A percentile compares a stretch with the other conserved stretches of the same genome.
Evolutionary conservation across 2,329 filamentous ascomycete species (phyloP).

Genomic region (Myriangium duriaei): DNA sequence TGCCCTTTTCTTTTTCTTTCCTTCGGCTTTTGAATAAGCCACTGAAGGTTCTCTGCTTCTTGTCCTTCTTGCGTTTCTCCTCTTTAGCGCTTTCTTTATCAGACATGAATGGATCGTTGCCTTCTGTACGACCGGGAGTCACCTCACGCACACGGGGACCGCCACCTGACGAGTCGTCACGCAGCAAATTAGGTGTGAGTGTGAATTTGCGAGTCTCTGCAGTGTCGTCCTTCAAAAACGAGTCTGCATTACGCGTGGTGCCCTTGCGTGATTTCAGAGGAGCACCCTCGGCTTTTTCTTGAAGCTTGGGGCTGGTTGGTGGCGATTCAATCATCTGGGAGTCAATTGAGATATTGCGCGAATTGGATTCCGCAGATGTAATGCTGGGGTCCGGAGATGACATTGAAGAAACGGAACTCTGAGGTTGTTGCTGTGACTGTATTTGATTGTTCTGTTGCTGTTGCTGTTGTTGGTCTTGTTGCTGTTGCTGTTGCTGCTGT

Average conservation of each 20-base stretch:
- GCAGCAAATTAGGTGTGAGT: conserved; percentile 79
- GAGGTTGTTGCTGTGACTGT: background rate
- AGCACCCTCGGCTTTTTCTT: conserved; percentile 23
- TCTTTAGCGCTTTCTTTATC: conserved; percentile 52
- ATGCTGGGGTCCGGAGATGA: background rate
- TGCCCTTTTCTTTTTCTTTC: conserved; percentile 48
- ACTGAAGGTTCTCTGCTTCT: conserved; percentile 60
- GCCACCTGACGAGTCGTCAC: conserved; percentile 51
- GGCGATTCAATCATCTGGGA: background rate
- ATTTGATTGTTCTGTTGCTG: too few relatives aligned
- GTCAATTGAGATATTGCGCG: conserved; percentile 1
- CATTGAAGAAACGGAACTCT: background rate
- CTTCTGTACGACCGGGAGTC: conserved; percentile 26
- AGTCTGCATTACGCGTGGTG: conserved; percentile 81
- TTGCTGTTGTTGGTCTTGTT: background rate
- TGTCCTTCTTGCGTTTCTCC: conserved; percentile 60
- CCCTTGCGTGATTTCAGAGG: conserved; percentile 56
- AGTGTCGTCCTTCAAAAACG: conserved; percentile 93
- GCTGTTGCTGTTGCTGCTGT: conserved; percentile 8
- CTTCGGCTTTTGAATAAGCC: conserved; percentile 55
- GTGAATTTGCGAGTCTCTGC: conserved; percentile 96
- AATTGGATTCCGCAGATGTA: background rate
- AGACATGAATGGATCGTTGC: conserved; percentile 46
- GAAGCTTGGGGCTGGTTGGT: conserved; percentile 21
- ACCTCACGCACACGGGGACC: conserved; percentile 23